Evolutionary conservation across 805 yeast species (phyloP).

Genomic region (Pichia rugopelliculosa): DNA sequence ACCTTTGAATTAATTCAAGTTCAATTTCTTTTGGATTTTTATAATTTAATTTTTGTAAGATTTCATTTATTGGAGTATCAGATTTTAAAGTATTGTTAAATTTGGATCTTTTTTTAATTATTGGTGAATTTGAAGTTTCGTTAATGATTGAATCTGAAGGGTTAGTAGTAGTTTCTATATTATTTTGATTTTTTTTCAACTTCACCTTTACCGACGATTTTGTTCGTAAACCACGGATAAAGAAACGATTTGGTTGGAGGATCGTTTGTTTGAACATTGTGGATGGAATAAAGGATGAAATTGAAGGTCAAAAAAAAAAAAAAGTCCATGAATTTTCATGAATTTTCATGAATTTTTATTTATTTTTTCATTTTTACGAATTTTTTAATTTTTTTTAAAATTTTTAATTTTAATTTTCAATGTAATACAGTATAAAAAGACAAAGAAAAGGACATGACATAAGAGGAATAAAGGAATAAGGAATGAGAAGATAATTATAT

Average conservation of each 20-base stretch:
- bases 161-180: neutral
- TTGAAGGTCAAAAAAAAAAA: too few relatives aligned
- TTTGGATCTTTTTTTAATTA: neutral
- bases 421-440: neutral
- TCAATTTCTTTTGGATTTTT: constrained; percentile 24
- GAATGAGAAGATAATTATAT: neutral
- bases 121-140: too few relatives aligned
- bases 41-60: constrained; percentile 6
- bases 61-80: neutral
- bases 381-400: too few relatives aligned
- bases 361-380: too few relatives aligned
- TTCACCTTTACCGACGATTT: neutral
- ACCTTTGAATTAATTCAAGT: constrained; percentile 19
- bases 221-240: neutral
- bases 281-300: neutral
- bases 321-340: too few relatives aligned
- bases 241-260: neutral
- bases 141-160: too few relatives aligned
- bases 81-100: neutral
- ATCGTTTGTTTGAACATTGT: neutral
- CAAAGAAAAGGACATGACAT: neutral
- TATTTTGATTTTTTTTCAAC: neutral
- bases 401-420: too few relatives aligned
- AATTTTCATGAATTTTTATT: too few relatives aligned
- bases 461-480: neutral